A percentile compares a stretch with the other conserved stretches of the same genome.
These are phyloP conservation scores for Nemania diffusa DNA, from an alignment of 2,329 filamentous ascomycete species.

Conservation along the genomic window DNA sequence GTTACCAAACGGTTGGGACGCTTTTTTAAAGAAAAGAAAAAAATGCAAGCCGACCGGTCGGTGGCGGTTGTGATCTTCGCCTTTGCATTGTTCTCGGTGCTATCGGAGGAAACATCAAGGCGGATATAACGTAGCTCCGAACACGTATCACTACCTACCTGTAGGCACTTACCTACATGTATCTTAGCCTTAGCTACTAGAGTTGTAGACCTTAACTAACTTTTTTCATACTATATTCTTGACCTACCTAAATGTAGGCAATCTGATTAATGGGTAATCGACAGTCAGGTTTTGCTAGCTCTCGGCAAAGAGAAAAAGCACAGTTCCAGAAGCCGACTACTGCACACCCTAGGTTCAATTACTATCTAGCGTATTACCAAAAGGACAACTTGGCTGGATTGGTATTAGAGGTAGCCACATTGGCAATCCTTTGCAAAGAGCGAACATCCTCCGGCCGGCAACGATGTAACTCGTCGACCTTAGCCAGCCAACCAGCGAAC, in stretches of 20 bases:
- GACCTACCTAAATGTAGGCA: not conserved
- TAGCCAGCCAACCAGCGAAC: not conserved
- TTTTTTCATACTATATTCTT: not conserved
- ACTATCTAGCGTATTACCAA: not conserved
- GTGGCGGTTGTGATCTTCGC: not conserved
- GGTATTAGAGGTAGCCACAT: not conserved
- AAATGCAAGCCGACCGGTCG: not conserved
- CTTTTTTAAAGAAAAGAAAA: not conserved
- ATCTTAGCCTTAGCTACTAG: no score
- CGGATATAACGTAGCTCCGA: not conserved
- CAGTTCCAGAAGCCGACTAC: not conserved
- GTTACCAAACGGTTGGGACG: constrained; percentile 26
- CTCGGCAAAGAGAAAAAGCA: not conserved
- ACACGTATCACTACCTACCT: not conserved
- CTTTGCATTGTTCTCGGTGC: not conserved
- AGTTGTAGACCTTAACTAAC: not conserved
- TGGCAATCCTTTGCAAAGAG: not conserved
- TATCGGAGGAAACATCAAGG: not conserved
- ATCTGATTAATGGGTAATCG: not conserved
- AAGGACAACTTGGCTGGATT: constrained; percentile 4
- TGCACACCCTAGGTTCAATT: not conserved
- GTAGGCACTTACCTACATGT: not conserved
- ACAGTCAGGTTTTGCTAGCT: not conserved
- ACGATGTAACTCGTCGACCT: not conserved
- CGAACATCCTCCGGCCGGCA: not conserved